phyloP scores from a whole-genome alignment of 1,284 basidiomycete genomes.

The Xerocomus tenax region DNA sequence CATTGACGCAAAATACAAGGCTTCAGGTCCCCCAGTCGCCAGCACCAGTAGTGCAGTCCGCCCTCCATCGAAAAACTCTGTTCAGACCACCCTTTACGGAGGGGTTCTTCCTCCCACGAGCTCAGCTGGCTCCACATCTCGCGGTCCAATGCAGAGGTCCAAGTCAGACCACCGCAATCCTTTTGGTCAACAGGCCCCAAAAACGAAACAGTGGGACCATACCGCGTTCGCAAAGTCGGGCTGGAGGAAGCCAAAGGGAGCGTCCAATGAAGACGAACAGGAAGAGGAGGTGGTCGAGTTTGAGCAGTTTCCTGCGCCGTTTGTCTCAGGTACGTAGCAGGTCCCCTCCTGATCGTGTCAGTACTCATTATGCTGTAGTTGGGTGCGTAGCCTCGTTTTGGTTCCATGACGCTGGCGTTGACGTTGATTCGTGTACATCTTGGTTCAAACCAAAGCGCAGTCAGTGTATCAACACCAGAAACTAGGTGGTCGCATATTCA shows the following conservation, averaged over 20 bases:
- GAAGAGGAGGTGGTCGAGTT: constrained; percentile 58
- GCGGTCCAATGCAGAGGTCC: constrained; percentile 35
- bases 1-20: constrained; percentile 39
- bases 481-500: constrained; percentile 7
- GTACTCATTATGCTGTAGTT: constrained; percentile 28
- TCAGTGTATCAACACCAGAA: constrained; percentile 10
- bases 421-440: constrained; percentile 1
- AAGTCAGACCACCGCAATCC: constrained; percentile 36
- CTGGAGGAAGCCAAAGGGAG: constrained; percentile 42
- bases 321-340: constrained; percentile 46
- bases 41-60: constrained; percentile 37
- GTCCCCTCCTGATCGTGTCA: background rate
- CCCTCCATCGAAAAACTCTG: constrained; percentile 33
- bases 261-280: constrained; percentile 34
- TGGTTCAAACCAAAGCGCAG: constrained; percentile 23
- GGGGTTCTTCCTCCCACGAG: constrained; percentile 34
- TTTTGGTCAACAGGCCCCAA: constrained; percentile 49
- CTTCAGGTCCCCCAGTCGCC: constrained; percentile 29
- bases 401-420: background rate
- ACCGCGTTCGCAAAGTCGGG: constrained; percentile 76
- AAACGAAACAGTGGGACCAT: constrained; percentile 80
- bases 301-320: constrained; percentile 74
- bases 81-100: constrained; percentile 63
- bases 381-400: constrained; percentile 36
- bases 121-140: constrained; percentile 22